Evolutionary conservation across 2,329 filamentous ascomycete genomes (phyloP), one percentile per base, ranked within the genome.

Genomic region (Alternaria alternata): DNA sequence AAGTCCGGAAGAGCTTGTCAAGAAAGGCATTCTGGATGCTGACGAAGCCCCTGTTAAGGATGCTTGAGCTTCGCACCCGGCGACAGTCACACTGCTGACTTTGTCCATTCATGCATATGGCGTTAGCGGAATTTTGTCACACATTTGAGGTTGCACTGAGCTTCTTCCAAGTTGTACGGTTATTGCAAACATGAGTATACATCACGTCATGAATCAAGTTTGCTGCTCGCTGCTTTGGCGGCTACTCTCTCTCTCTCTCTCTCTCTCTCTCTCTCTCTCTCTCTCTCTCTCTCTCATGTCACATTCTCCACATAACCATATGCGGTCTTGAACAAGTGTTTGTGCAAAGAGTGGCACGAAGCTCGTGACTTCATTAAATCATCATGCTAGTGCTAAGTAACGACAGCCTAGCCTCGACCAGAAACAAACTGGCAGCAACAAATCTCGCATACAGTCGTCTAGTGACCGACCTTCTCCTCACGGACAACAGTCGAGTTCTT

Each of bases 21-120:
- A 91, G 72, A 88, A 91, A 68, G 93, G 93, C 5, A 92, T 97
- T 56, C 81, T 97, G 65, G 88, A 74, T n/a, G 74, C 61, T 16
- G 73, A 75, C 4, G 75, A 78, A 69, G 75, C 73, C 38, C 75
- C 75, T 7, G 43, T 75, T 39, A 76, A 73, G 61, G 72, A 75
- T 20, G 60, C 49, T 20, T 75, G 62, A 54, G 48, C 24, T 24
- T 24, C 14, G 42, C 11, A 20, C 30, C 5, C 26, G 11, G 8
- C n/a, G n/a, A 26, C 36, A 6, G 20, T 14, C 18, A 20, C 7
- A 22, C 18, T 20, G 7, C 41, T 24, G 43, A 14, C 41, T 47
- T 18, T 54, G 22, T 51, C 22, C 30, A 34, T 48, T 52, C 32
- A 43, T 46, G 46, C 38, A 52, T 32, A 34, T 38, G 59, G 55